A percentile compares a stretch with the other conserved stretches of the same genome.
phyloP scores from a whole-genome alignment of 1,284 basidiomycete species.

The Leccinum fallax region DNA sequence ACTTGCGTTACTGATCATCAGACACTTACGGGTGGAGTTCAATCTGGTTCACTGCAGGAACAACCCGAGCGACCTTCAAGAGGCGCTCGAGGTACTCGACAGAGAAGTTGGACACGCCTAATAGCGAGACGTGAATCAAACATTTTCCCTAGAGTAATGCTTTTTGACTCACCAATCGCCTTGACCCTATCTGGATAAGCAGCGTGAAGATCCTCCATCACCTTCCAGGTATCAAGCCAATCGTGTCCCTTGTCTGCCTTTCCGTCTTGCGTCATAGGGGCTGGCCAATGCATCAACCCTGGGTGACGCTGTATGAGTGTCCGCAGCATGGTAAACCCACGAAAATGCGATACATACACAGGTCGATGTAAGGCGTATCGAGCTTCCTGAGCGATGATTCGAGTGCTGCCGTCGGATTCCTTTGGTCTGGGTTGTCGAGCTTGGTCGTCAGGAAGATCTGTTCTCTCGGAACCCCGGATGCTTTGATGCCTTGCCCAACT shows the following conservation, averaged over 20 bases:
- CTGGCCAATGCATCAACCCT: slow-evolving; percentile 85
- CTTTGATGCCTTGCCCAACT: slow-evolving; percentile 81
- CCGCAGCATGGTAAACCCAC: not conserved
- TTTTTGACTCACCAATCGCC: slow-evolving; percentile 58
- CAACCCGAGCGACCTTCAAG: slow-evolving; percentile 58
- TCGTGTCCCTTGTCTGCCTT: slow-evolving; percentile 55
- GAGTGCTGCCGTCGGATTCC: slow-evolving; percentile 64
- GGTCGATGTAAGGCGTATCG: slow-evolving; percentile 75
- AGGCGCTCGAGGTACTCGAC: slow-evolving; percentile 60
- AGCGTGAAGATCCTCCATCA: slow-evolving; percentile 71
- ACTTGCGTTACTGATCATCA: not conserved
- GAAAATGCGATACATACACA: slow-evolving; percentile 53
- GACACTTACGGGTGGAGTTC: slow-evolving; percentile 70
- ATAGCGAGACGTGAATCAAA: not conserved
- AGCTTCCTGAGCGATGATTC: slow-evolving; percentile 71
- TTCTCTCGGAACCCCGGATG: slow-evolving; percentile 65
- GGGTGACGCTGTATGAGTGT: not conserved
- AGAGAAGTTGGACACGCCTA: slow-evolving; percentile 73
- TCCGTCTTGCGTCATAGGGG: slow-evolving; percentile 55
- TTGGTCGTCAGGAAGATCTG: slow-evolving; percentile 80
- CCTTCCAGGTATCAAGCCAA: slow-evolving; percentile 79
- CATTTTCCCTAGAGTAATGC: not conserved
- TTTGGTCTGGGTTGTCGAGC: slow-evolving; percentile 73
- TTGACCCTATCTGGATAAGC: slow-evolving; percentile 66
- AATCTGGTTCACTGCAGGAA: slow-evolving; percentile 83